Evolutionary conservation across 805 yeast genomes (phyloP), one percentile per base, ranked within the genome.

Genomic region (Saturnispora halmiae): DNA sequence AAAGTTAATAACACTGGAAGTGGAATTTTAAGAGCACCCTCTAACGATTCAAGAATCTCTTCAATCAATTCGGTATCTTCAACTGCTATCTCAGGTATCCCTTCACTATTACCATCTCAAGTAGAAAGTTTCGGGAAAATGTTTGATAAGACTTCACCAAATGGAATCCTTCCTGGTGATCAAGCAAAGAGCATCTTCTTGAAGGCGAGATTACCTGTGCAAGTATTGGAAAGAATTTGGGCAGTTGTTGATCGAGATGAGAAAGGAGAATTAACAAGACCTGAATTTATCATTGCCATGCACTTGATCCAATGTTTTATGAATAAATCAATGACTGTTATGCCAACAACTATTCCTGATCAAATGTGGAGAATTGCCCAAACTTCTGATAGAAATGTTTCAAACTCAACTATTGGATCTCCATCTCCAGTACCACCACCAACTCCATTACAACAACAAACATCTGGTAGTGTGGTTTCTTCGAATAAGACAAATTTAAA

Each of bases 241-340:
- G 73, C 73, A 40, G 67, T 90, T 43, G 92, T 83, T 33, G 98
- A 92, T 58, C 75, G 77, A 46, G 72, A 73, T 40, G 78, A 78
- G 50, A 62, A 73, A 2, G 98, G 98, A 4, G 67, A 73, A 42
- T 73, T 92, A 51, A 69, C 73, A 42, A 73, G 78, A 54, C 70
- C 78, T 13, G 88, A 85, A 56, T 92, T 92, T 52, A 75, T 85
- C 34, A 74, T 90, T 52, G 96, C 97, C 6, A 90, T 92, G 98
- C 94, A 84, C 61, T 70, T 92, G 56, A 85, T 92, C 48, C 96
- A 90, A 60, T 79, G 86, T 50, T 65, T 81, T 25, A 67, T 86
- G 53, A 73, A 76, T 52, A 71, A 70, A 37, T 73, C 76, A 37
- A 64, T 86, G 52, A 79, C 84, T 6, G 46, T 46, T 8, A 47